Evolutionary conservation across 2,329 filamentous ascomycete species (phyloP), one percentile per base, ranked within the genome.

Genomic region (Pseudovirgaria hyperparasitica): DNA sequence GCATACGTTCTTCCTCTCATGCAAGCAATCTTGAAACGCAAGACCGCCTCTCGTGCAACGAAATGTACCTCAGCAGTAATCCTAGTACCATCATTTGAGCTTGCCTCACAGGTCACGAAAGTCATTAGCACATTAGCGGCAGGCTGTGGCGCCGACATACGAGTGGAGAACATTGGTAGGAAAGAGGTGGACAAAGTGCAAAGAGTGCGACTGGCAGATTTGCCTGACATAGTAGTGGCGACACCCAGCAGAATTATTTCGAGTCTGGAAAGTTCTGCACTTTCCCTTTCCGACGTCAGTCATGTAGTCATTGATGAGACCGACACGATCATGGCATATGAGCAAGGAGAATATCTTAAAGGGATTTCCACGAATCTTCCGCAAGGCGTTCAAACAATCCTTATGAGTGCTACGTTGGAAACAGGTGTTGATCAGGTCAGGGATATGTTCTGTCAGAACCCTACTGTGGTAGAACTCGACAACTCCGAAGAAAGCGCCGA

Each of bases 381-480:
- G 1, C 81, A 81, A 47, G 81, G 81, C 2, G 71, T 92, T 0
- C 90, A 98, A 58, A 86, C 84, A 11, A 38, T 33, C 44, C 67
- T 98, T 48, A 92, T 92, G 74, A 93, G 84, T 39, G 90, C 90
- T 5, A 98, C 90, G 0, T 64, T 98, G 28, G 86, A 81, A 4
- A 72, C 77, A 1, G 90, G 98, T 45, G 75, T 96, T 4, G 79
- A 94, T 39, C 77, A 73, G 2, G 56, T 98, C 31, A 90, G 90
- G 50, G 72, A 71, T 3, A 66, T 94, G 16, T 92, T 98, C 54
- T 90, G 84, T 51, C 70, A 76, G 23, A 75, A 80, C 42, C 86
- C 87, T 0, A 76, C 72, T 2, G 56, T 90, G 22, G 58, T 98
- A 39, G 78, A 92, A 46, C 59, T 98, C 11, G 80, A 90, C 36